A percentile compares a stretch with the other conserved stretches of the same genome.
These are phyloP conservation scores for Tuber umbilicatum DNA, from an alignment of 495 filamentous ascomycete genomes.

Conservation along the genomic window DNA sequence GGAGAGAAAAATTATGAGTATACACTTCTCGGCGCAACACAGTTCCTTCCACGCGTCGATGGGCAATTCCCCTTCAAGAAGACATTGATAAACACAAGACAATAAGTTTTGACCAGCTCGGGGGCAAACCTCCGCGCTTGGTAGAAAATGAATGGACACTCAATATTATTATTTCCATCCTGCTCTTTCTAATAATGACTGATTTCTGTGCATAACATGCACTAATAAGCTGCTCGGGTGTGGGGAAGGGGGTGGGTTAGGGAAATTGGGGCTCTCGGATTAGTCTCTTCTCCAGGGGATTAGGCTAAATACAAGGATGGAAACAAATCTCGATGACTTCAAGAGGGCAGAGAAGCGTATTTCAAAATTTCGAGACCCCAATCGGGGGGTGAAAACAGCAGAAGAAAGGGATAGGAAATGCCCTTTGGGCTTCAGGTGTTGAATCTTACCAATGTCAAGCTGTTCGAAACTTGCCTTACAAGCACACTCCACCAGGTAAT, in stretches of 20 bases:
- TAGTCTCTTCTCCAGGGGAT: slow-evolving; percentile 41
- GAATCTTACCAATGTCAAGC: slow-evolving; percentile 43
- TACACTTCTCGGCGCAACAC: slow-evolving; percentile 22
- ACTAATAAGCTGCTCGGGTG: slow-evolving; percentile 32
- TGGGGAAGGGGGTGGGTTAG: slow-evolving; percentile 5
- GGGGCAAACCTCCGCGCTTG: slow-evolving; percentile 34
- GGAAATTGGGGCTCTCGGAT: slow-evolving; percentile 27
- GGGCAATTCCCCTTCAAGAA: slow-evolving; percentile 22
- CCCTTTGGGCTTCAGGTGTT: slow-evolving; percentile 8
- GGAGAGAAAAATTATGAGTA: slow-evolving; percentile 4
- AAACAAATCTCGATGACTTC: slow-evolving; percentile 8
- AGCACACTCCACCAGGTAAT: slow-evolving; percentile 53
- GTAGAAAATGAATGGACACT: slow-evolving; percentile 17
- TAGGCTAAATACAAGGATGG: slow-evolving; percentile 8
- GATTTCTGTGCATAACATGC: slow-evolving; percentile 13
- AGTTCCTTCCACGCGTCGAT: slow-evolving; percentile 1
- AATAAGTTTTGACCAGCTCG: slow-evolving; percentile 24
- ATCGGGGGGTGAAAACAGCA: slow-evolving; percentile 17
- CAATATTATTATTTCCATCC: slow-evolving; percentile 19
- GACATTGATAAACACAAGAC: slow-evolving; percentile 14
- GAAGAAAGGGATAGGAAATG: slow-evolving; percentile 11
- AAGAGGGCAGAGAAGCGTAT: slow-evolving; percentile 11
- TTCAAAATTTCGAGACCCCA: not conserved
- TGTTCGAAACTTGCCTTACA: slow-evolving; percentile 53
- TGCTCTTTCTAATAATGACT: slow-evolving; percentile 11